Base-by-base conservation (phyloP, 345 rosid species). In the Hypericum androsaemum region DNA sequence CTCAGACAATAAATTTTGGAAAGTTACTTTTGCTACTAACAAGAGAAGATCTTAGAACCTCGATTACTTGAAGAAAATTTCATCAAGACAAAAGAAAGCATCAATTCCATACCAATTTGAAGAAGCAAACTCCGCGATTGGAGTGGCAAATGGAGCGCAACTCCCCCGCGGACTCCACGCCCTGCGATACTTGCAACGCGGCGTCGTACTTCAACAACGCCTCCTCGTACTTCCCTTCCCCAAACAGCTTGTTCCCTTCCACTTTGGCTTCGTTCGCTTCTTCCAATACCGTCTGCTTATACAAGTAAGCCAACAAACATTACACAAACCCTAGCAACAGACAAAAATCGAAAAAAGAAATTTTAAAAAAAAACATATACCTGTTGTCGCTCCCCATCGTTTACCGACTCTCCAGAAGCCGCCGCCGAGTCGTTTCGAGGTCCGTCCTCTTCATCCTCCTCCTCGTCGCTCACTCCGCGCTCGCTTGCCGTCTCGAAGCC, bases 401-500 rank as follows among this genome's bases (percentile, higher is more conserved):
- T n/a, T n/a, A n/a, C n/a, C n/a, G n/a, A n/a, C n/a, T n/a, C n/a
- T n/a, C 32, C 32, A 22, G 32, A 49, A 59, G 38, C 10, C 5
- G 40, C 38, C 7, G 7, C 65, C 7, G 52, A 67, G 8, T 76
- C 77, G 37, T 62, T 60, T 46, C 37, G 28, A 11, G 38, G 49
- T 0, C 57, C 66, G 11, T 61, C 72, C 52, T 81, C n/a, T n/a
- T n/a, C n/a, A n/a, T 22, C 32, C 32, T 22, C 32, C 32, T 1
- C 86, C 0, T 62, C 61, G 16, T 76, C 87, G 49, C 77, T 74
- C 7, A 75, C 62, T 16, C 68, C 95, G 41, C 78, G 72, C 32
- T 89, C 97, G 67, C 90, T 89, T n/a, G 97, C 95, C 7, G 95
- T 89, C 58, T 86, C 94, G 60, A 81, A 89, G 11, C 95, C 95